Evolutionary conservation across 139 green algal species (phyloP), one percentile per base, ranked within the genome.

Genomic region (Picochlorum sp.): DNA sequence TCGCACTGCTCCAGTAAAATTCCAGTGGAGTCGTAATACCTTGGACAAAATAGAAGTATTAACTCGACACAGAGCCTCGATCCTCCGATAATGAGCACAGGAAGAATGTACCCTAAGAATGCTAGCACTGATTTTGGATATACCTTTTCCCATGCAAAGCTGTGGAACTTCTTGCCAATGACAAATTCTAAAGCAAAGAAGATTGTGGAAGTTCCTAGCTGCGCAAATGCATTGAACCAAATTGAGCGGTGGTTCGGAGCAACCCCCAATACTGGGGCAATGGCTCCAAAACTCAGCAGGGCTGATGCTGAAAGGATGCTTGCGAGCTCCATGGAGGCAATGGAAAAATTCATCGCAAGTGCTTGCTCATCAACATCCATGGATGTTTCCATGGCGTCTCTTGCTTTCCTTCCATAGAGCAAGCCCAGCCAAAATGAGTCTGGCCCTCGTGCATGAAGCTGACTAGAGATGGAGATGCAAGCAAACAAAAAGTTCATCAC

Each of bases 241-340:
- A 82, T 77, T 38, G 10, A 4, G 6, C 18, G 26, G 18, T 68
- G 32, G 37, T 71, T 64, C 3, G 67, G 72, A 6, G 45, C 34
- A 23, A 58, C 44, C 18, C 72, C 75, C 3, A 30, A 24, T 1
- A 21, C 4, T 13, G 47, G 21, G 26, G 59, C 59, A 21, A 82
- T 52, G 11, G 64, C 28, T 9, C 72, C 75, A 62, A 82, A 65
- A 61, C 57, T 69, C 24, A 80, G 44, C 4, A 82, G 37, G n/a
- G 75, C 58, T 4, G 67, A 73, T 54, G 72, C 72, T 23, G 54
- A 56, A 30, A 82, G 41, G 15, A 82, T 80, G 68, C 50, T 59
- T 32, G 46, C 64, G 32, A 63, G 34, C 28, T 82, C 75, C 21
- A 66, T 51, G 3, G 72, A 50, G 14, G 26, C 57, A 4, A 18